Evolutionary conservation across 345 rosid genomes (phyloP), one percentile per base, ranked within the genome.

Genomic region (Bretschneidera sinensis): DNA sequence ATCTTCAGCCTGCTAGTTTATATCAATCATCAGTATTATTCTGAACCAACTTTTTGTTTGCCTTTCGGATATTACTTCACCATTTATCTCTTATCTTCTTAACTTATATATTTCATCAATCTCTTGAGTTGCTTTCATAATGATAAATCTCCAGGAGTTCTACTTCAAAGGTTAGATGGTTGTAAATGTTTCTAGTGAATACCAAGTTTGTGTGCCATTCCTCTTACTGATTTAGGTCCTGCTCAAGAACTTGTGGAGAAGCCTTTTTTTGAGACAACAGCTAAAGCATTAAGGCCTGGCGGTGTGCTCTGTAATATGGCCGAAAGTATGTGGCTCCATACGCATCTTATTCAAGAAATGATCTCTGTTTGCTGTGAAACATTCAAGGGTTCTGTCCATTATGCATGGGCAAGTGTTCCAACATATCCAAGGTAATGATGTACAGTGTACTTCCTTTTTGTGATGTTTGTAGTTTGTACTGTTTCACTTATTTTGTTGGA

Each of bases 291-390:
- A 64, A 82, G 84, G 83, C 97, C 92, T 58, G 96, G 99, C 24
- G 99, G 99, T 60, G 81, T 90, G 63, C 87, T 94, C 49, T 94
- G 95, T 72, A 94, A 88, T 81, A 88, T 90, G 97, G 95, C 97
- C 4, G 97, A 94, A 74, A 90, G 99, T 66, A 84, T 90, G 91
- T 90, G 99, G 99, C 99, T 94, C 21, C 99, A 90, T 68, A 90
- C 97, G 7, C 97, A 94, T 79, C 88, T 94, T 61, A 85, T 94
- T 59, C 75, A 94, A 73, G 92, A 85, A 54, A 85, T 91, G 91
- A 76, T 94, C 53, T 69, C 84, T 22, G 74, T 83, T 28, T 90
- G 97, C 61, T 74, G 67, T 22, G 89, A 83, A 73, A 86, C 80
- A 57, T 94, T 94, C 76, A 90, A 82, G 69, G 95, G 82, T 50